phyloP scores from a whole-genome alignment of 2,329 filamentous ascomycete genomes.

The Neonectria coccinea region DNA sequence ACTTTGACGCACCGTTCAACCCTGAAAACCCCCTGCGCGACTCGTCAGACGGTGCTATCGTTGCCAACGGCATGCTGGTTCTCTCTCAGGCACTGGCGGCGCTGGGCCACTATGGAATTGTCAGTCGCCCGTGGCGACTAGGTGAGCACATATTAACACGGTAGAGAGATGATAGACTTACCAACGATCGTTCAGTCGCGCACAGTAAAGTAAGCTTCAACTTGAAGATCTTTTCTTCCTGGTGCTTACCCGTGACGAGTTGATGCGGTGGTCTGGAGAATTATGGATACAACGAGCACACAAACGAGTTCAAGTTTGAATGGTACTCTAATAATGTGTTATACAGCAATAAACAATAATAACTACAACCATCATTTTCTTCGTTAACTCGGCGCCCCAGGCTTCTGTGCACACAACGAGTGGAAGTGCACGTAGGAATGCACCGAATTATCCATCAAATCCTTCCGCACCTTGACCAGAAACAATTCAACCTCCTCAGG shows the following conservation, averaged over 20 bases:
- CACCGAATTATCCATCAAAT: conserved; percentile 45
- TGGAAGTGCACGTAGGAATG: conserved; percentile 37
- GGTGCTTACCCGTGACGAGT: too few relatives aligned
- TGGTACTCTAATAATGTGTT: too few relatives aligned
- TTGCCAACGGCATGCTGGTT: conserved; percentile 56
- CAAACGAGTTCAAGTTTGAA: too few relatives aligned
- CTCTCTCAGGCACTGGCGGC: conserved; percentile 51
- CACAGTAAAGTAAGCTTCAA: too few relatives aligned
- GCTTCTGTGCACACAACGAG: conserved; percentile 33
- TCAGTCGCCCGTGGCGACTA: too few relatives aligned
- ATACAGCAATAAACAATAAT: neutral
- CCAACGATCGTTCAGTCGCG: neutral
- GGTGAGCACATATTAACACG: too few relatives aligned
- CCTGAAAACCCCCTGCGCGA: conserved; percentile 47
- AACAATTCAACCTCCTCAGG: conserved; percentile 50
- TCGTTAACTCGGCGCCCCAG: neutral
- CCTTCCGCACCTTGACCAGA: conserved; percentile 49
- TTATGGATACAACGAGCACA: too few relatives aligned
- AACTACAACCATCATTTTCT: neutral
- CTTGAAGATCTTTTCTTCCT: too few relatives aligned
- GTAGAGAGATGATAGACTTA: neutral
- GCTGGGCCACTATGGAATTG: neutral
- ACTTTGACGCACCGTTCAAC: conserved; percentile 57
- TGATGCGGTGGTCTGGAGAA: too few relatives aligned
- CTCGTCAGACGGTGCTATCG: conserved; percentile 54